Evolutionary conservation across 1,139 yeast species (phyloP), one percentile per base, ranked within the genome.

Genomic region (Protomyces lactucae-debilis): DNA sequence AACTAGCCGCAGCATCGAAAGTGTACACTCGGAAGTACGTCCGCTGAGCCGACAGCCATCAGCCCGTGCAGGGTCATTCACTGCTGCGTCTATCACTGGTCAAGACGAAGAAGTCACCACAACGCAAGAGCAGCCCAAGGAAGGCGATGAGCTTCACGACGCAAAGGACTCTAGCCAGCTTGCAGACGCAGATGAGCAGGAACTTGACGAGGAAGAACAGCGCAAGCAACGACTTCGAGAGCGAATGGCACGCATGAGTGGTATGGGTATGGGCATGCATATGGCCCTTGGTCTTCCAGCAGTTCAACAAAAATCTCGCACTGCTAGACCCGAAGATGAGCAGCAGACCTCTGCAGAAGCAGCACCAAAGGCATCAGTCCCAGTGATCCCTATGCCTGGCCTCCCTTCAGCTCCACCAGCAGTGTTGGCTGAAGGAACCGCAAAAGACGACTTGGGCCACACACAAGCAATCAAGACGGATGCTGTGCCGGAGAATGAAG

Each of bases 181-280:
- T 6, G 32, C 32, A 28, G 32, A 28, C 8, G 1, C 32, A 28
- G 32, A 77, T 12, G 82, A 79, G 37, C 83, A 76, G 1, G 82
- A 79, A 18, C 81, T 82, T 54, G 92, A 86, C 54, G 87, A 85
- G 57, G 98, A 91, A 73, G 97, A 90, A 69, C 80, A 86, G 18
- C 84, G 87, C 67, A 83, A 95, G 71, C 82, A 87, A 66, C 90
- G 86, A 16, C 80, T 93, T 65, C 86, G 96, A 40, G 97, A 89
- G 70, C 83, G 98, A 69, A 93, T 93, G 97, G 99, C 99, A 21
- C 90, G 87, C 71, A 82, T 95, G 32, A 88, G 98, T 0, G 97
- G 96, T 14, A 86, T 95, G 73, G 95, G 95, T 64, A 87, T 88
- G 87, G 63, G 63, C 3, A 81, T 75, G 78, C 85, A 79, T 65